Base-by-base conservation (phyloP, 2,329 filamentous ascomycete species). In the Fusarium nisikadoi region DNA sequence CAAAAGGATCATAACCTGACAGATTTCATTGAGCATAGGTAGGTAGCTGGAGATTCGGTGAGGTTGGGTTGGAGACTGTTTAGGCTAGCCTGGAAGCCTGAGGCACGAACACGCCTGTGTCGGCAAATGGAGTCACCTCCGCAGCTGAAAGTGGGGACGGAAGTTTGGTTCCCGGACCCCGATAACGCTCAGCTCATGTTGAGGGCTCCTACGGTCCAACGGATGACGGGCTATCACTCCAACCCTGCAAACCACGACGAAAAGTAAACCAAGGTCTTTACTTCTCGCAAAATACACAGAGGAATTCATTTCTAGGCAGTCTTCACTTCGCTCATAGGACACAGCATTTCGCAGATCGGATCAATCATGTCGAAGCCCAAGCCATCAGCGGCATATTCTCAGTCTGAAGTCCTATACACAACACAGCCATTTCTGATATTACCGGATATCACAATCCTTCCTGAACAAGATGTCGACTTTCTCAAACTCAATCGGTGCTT, bases 401-500 rank as follows among this genome's bases (percentile, higher is more conserved):
- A 68, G 23, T 68, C 39, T 3, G 65, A 67, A 25, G 29, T 47
- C 2, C 9, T 53, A 2, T 67, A 62, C 19, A 62, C 63, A 13
- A 39, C 46, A 0, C 55, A 62, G 16, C 16, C 41, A 16, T 67
- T 62, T 13, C 8, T 68, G 8, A 41, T 23, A 10, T 19, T 68
- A 2, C 36, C 38, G 19, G 16, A 53, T 8, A 31, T 49, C 7
- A 9, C 12, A 1, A 27, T 13, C 12, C 41, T 67, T 14, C 47
- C 54, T 0, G 31, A 68, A 8, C n/a, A 67, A 25, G 63, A 67
- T 62, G 46, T 62, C 2, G 54, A 62, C 2, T 67, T 68, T 6
- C 42, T 67, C 2, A 33, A 47, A 9, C 31, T 47, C 8, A 68
- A 35, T 7, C 27, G 65, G 14, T 67, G 65, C 23, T 68, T 67